Conservation (phyloP, 1,139 yeast genomes). For the Geotrichum bryndzae region DNA sequence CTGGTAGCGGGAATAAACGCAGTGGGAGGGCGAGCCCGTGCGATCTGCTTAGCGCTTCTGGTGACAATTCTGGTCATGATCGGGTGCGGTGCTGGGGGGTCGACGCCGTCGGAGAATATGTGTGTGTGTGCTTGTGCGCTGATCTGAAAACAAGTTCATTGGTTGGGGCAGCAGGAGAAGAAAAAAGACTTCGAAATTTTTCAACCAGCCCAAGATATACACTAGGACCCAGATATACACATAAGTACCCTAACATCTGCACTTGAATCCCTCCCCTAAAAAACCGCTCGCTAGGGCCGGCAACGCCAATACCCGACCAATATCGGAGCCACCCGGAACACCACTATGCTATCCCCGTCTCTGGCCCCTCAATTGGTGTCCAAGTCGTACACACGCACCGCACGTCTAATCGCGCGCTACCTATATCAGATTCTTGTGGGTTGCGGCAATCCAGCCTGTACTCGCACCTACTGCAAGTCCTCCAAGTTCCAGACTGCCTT, state of each 20-base stretch:
- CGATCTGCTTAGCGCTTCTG: slow-evolving; percentile 13
- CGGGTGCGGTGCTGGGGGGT: background rate
- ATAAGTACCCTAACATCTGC: slow-evolving; percentile 2
- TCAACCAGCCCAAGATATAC: background rate
- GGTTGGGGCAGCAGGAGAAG: background rate
- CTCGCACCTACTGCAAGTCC: slow-evolving; percentile 22
- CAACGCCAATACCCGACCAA: background rate
- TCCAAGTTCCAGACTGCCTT: slow-evolving; percentile 18
- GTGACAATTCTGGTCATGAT: slow-evolving; percentile 15
- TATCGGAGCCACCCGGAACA: background rate
- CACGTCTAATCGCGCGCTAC: slow-evolving; percentile 19
- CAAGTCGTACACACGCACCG: background rate
- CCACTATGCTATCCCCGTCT: background rate
- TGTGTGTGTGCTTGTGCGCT: background rate
- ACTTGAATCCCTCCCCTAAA: background rate
- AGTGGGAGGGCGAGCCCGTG: slow-evolving; percentile 16
- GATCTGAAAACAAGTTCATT: background rate
- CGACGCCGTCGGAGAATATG: background rate
- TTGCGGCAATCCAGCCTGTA: slow-evolving; percentile 22
- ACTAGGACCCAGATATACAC: background rate
- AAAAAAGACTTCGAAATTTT: slow-evolving; percentile 4
- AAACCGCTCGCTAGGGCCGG: background rate
- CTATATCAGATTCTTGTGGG: slow-evolving; percentile 24
- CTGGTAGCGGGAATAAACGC: slow-evolving; percentile 12
- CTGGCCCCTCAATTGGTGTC: background rate